Base-by-base conservation (phyloP, 805 yeast species). In the Gaillardinia entomophila region DNA sequence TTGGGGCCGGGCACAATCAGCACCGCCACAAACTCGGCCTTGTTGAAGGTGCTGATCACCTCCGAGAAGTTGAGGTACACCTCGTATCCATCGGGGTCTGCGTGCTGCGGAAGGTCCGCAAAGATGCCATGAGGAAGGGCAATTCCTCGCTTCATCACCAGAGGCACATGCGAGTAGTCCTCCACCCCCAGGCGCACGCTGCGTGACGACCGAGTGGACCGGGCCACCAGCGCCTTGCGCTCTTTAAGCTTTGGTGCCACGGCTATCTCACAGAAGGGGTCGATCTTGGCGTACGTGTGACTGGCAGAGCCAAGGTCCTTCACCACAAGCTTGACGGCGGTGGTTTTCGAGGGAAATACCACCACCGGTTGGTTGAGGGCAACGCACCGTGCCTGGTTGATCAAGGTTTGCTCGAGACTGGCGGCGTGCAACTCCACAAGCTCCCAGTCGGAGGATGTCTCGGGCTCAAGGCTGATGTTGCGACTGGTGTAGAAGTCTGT, bases 371-470 rank as follows among this genome's bases (percentile, higher is more conserved):
- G 88, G 28, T 68, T 63, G 13, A 69, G 31, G 0, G 77, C 63
- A 1, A 88, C 82, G 31, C 89, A 82, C 37, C 97, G 66, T 1
- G 94, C 78, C 51, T 90, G 97, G 34, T 79, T 75, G 23, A 90
- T 60, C 45, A 89, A 68, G 41, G 75, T 74, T 28, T 77, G 75
- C 50, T 90, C 97, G 16, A 90, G 70, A 26, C 69, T 73, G 18
- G 72, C 77, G 2, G 95, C 90, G 54, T 90, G 84, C 2, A 82
- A 56, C 49, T 89, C 96, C 2, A 88, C 83, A 17, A 85, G 62
- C 43, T 89, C 97, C 97, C 97, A 90, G 51, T 90, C 98, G 4
- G 81, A 70, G 2, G 79, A 55, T 0, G 85, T 69, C 13, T 73
- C 57, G 0, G 97, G 97, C 47, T 85, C 96, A 27, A 90, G 68